These are phyloP conservation scores for Heliamphora pulchella DNA, from an alignment of 179 eudicot species.

Conservation along the genomic window DNA sequence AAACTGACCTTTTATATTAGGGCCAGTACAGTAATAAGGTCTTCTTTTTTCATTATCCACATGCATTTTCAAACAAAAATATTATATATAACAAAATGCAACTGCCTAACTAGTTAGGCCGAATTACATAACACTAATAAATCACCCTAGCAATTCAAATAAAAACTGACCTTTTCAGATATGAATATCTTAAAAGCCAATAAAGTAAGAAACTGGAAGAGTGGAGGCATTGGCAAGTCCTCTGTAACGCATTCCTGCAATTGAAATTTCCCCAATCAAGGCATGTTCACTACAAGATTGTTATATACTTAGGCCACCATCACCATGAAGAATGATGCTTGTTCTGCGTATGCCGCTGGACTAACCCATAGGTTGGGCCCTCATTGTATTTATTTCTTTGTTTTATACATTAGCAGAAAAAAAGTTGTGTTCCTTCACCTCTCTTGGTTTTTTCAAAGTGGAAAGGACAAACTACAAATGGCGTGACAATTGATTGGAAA, in stretches of 20 bases:
- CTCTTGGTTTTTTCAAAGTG: not conserved
- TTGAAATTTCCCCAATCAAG: constrained; percentile 15
- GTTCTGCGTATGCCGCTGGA: not conserved
- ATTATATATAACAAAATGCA: not conserved
- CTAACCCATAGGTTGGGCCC: not conserved
- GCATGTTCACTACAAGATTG: not conserved
- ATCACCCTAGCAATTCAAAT: not conserved
- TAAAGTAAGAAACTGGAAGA: constrained; percentile 74
- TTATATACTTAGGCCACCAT: not conserved
- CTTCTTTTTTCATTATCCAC: not conserved
- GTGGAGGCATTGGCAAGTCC: constrained; percentile 90
- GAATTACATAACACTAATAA: not conserved
- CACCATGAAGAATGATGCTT: not conserved
- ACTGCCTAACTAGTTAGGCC: not conserved
- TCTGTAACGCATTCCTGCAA: constrained; percentile 56
- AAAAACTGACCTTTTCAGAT: constrained; percentile 55
- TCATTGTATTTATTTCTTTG: not conserved
- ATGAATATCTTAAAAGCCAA: constrained; percentile 70
- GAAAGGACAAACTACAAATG: not conserved
- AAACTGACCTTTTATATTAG: not conserved
- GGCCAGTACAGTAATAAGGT: not conserved
- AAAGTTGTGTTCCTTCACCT: not conserved
- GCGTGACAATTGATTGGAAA: not conserved
- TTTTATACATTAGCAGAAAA: not conserved
- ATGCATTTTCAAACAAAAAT: not conserved